Evolutionary conservation across 2,329 filamentous ascomycete genomes (phyloP).

Genomic region (Claviceps citrina): DNA sequence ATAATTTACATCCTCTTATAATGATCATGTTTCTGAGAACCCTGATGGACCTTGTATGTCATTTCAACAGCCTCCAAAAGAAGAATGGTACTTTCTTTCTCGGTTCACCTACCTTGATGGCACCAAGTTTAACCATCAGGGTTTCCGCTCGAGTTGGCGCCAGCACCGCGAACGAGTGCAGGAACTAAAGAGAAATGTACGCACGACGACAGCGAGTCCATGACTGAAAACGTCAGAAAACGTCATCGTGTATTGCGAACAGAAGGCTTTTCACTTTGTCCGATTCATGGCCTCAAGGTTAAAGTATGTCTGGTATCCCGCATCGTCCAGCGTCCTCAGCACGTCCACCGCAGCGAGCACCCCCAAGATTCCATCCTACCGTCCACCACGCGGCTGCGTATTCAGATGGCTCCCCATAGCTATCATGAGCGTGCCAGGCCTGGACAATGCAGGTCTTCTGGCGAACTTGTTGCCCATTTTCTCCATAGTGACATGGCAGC

Average conservation of each 20-base stretch:
- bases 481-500: slow-evolving; percentile 55
- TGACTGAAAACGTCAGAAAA: too few relatives aligned
- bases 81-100: background rate
- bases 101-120: slow-evolving; percentile 7
- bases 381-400: slow-evolving; percentile 47
- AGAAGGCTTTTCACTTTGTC: slow-evolving; percentile 60
- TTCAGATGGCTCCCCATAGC: slow-evolving; percentile 53
- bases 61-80: background rate
- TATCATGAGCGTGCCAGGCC: slow-evolving; percentile 46
- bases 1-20: background rate
- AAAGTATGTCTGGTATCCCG: slow-evolving; percentile 50
- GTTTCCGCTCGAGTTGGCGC: background rate
- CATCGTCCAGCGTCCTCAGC: slow-evolving; percentile 47
- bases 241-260: too few relatives aligned
- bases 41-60: background rate
- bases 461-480: slow-evolving; percentile 72
- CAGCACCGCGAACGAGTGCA: background rate
- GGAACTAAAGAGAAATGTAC: background rate
- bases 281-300: slow-evolving; percentile 63
- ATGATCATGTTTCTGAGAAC: background rate
- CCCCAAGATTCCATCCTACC: slow-evolving; percentile 66
- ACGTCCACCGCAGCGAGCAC: slow-evolving; percentile 60
- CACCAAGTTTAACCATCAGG: slow-evolving; percentile 4
- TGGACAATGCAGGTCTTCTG: slow-evolving; percentile 43
- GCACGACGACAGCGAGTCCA: too few relatives aligned